phyloP scores from a whole-genome alignment of 176 grass and related monocot genomes.

The Oryza punctata region DNA sequence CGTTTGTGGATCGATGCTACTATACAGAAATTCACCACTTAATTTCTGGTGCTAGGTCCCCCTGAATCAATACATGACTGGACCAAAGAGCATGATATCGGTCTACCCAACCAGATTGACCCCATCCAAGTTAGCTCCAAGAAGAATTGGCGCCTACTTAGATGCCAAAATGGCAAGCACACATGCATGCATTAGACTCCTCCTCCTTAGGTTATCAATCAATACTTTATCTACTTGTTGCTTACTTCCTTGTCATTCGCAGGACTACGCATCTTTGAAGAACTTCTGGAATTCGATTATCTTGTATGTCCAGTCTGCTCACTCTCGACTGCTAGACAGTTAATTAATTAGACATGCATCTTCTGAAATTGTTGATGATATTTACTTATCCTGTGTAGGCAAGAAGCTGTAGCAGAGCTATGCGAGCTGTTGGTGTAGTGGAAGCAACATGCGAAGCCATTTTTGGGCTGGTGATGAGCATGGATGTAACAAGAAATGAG shows the following conservation, averaged over 20 bases:
- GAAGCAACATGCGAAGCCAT: slow-evolving; percentile 89
- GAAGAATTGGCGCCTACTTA: slow-evolving; percentile 89
- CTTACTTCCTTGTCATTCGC: slow-evolving; percentile 30
- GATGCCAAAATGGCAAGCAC: slow-evolving; percentile 95
- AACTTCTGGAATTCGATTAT: slow-evolving; percentile 88
- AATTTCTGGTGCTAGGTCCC: slow-evolving; percentile 57
- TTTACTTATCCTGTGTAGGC: slow-evolving; percentile 52
- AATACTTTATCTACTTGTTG: not conserved
- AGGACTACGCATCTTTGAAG: slow-evolving; percentile 95
- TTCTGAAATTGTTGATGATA: slow-evolving; percentile 9
- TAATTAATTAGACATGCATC: not conserved
- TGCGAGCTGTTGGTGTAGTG: slow-evolving; percentile 95
- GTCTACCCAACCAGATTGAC: slow-evolving; percentile 50
- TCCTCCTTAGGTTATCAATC: slow-evolving; percentile 13
- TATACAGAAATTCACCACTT: slow-evolving; percentile 4
- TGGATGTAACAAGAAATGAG: slow-evolving; percentile 92
- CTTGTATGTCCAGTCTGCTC: slow-evolving; percentile 56
- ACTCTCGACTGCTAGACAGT: not conserved
- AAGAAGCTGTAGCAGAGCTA: slow-evolving; percentile 87
- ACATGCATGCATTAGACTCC: slow-evolving; percentile 5
- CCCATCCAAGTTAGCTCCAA: slow-evolving; percentile 60
- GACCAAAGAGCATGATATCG: slow-evolving; percentile 78
- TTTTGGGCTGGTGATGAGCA: slow-evolving; percentile 95
- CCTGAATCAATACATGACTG: slow-evolving; percentile 81
- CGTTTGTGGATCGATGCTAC: not conserved